A percentile compares a stretch with the other conserved stretches of the same genome.
phyloP scores from a whole-genome alignment of 129 eudicot species.

The Escallonia herrerae region DNA sequence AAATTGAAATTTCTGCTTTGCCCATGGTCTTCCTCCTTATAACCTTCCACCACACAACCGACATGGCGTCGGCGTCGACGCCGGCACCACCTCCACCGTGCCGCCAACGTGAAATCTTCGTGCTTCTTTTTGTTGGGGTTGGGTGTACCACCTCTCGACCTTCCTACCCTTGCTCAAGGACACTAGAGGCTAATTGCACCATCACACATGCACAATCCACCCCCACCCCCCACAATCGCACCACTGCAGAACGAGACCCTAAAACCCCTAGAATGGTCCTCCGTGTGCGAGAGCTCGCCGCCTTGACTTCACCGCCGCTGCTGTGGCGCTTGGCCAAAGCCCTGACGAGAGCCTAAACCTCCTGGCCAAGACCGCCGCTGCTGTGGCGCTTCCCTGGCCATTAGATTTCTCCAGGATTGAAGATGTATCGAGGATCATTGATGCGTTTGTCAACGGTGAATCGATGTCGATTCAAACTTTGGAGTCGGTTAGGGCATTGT shows the following conservation, averaged over 20 bases:
- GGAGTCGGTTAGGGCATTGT: slow-evolving; percentile 45
- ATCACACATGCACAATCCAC: no score
- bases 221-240: no score
- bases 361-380: slow-evolving; percentile 79
- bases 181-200: no score
- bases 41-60: no score
- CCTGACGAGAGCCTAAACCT: slow-evolving; percentile 51
- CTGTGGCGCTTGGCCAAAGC: slow-evolving; percentile 48
- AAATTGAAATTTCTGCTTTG: no score
- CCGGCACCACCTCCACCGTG: no score
- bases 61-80: no score
- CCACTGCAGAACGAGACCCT: slow-evolving; percentile 66
- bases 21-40: no score
- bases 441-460: slow-evolving; percentile 30
- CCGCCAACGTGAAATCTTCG: no score
- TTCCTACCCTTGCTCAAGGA: no score
- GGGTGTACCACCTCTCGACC: no score
- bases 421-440: slow-evolving; percentile 50
- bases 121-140: no score
- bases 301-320: slow-evolving; percentile 92
- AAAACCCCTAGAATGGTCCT: slow-evolving; percentile 78
- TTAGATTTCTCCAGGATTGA: slow-evolving; percentile 71
- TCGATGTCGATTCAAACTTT: slow-evolving; percentile 51
- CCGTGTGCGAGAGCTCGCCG: slow-evolving; percentile 58
- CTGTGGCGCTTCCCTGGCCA: slow-evolving; percentile 45